A percentile compares a stretch with the other conserved stretches of the same genome.
Evolutionary conservation across 305 asterid genomes (phyloP).

Genomic region (Euphrasia arctica): DNA sequence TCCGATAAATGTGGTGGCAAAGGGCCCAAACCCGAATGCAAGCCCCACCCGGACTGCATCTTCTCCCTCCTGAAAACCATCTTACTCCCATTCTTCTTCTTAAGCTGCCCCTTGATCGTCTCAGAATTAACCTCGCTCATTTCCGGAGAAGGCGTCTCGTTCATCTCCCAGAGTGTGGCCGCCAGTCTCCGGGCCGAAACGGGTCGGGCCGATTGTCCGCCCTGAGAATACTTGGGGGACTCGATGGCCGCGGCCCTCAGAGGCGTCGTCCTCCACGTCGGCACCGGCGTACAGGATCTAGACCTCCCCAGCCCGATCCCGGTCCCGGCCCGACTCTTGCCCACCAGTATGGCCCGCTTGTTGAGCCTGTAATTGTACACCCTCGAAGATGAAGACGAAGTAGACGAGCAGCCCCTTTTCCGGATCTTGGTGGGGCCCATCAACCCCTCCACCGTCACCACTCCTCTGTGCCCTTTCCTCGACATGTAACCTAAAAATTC

Average conservation of each 20-base stretch:
- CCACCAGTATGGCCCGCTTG: slow-evolving; percentile 73
- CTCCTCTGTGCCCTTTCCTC: slow-evolving; percentile 43
- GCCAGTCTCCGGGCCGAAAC: slow-evolving; percentile 86
- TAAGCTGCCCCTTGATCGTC: slow-evolving; percentile 30
- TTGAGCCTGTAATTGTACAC: slow-evolving; percentile 52
- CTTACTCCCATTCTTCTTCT: slow-evolving; percentile 35
- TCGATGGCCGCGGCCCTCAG: slow-evolving; percentile 48
- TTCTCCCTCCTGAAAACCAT: slow-evolving; percentile 49
- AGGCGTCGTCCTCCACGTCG: slow-evolving; percentile 75
- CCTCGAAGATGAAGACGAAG: slow-evolving; percentile 83
- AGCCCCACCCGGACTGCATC: slow-evolving; percentile 34
- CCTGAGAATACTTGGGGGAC: slow-evolving; percentile 57
- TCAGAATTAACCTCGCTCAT: slow-evolving; percentile 40
- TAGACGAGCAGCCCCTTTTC: slow-evolving; percentile 83
- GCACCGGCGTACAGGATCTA: slow-evolving; percentile 89
- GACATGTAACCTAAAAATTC: slow-evolving; percentile 30
- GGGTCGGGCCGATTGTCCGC: slow-evolving; percentile 63
- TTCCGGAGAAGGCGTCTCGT: slow-evolving; percentile 73
- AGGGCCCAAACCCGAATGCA: slow-evolving; percentile 40
- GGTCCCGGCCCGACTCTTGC: slow-evolving; percentile 57
- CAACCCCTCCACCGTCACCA: slow-evolving; percentile 54
- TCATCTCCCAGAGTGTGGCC: slow-evolving; percentile 93
- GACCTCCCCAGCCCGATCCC: slow-evolving; percentile 44
- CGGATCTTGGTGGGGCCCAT: slow-evolving; percentile 69
- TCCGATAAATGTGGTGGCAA: slow-evolving; percentile 84